Conservation (phyloP, 169 alveolate species). For the Plasmodium inui region DNA sequence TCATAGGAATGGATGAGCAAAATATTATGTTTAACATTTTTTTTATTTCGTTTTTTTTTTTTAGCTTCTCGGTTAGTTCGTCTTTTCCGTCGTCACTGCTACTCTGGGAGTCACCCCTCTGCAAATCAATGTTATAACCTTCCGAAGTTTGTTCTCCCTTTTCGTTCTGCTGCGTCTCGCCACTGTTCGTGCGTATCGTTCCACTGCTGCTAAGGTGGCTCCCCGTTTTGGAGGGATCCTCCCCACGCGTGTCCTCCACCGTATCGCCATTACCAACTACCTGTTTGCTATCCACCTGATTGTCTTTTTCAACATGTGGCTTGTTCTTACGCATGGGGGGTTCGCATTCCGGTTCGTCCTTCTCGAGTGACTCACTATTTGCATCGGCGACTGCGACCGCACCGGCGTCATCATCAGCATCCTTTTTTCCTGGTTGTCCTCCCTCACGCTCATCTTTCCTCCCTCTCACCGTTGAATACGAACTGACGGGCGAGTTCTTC, state of each 20-base stretch:
- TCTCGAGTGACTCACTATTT: background rate
- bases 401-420: background rate
- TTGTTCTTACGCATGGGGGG: background rate
- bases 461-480: slow-evolving; percentile 6
- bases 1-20: slow-evolving; percentile 73
- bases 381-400: background rate
- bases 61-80: background rate
- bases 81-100: background rate
- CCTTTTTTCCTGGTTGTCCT: slow-evolving; percentile 1
- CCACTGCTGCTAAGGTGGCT: no score
- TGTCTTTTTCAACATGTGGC: background rate
- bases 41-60: slow-evolving; percentile 43
- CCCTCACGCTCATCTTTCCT: background rate
- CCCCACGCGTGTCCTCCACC: no score
- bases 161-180: background rate
- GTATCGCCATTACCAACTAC: background rate
- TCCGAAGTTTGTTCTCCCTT: background rate
- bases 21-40: slow-evolving; percentile 52
- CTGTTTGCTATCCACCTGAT: background rate
- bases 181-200: no score
- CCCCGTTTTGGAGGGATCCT: no score
- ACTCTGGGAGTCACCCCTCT: background rate
- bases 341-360: background rate
- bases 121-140: background rate
- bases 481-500: background rate